Conservation (phyloP, 192 early-diverging fungal species). For the Coemansia sp. region DNA sequence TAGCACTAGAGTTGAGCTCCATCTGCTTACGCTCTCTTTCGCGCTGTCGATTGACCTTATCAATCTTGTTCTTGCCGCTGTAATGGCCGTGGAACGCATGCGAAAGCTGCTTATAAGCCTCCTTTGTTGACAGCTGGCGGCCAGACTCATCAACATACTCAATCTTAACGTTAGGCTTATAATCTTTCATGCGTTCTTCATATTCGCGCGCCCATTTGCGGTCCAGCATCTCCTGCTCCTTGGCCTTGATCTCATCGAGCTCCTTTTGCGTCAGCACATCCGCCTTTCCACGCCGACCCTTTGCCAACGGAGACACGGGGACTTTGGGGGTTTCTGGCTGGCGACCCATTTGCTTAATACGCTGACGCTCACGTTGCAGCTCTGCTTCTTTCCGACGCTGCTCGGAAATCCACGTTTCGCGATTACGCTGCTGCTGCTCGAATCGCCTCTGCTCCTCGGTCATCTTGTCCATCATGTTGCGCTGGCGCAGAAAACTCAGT, state of each 20-base stretch:
- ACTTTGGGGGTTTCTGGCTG: slow-evolving; percentile 33
- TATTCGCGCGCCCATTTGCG: slow-evolving; percentile 67
- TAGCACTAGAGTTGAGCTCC: slow-evolving; percentile 71
- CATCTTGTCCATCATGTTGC: slow-evolving; percentile 68
- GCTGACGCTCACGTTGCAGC: slow-evolving; percentile 62
- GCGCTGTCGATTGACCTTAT: slow-evolving; percentile 79
- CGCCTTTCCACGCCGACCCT: slow-evolving; percentile 42
- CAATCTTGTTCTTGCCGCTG: slow-evolving; percentile 92
- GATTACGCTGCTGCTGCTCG: slow-evolving; percentile 55
- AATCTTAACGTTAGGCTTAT: slow-evolving; percentile 86
- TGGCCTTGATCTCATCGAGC: slow-evolving; percentile 40
- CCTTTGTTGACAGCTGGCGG: slow-evolving; percentile 75
- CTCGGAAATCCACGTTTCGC: slow-evolving; percentile 70
- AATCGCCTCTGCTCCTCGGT: slow-evolving; percentile 66
- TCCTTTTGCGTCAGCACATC: slow-evolving; percentile 39
- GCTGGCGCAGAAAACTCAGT: slow-evolving; percentile 74
- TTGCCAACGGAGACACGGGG: slow-evolving; percentile 7
- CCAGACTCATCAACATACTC: slow-evolving; percentile 92
- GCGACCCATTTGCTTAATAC: slow-evolving; percentile 63
- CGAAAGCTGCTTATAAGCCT: slow-evolving; percentile 87
- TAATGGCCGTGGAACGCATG: slow-evolving; percentile 96
- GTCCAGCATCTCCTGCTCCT: slow-evolving; percentile 56
- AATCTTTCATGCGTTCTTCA: slow-evolving; percentile 85
- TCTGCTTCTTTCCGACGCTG: slow-evolving; percentile 61
- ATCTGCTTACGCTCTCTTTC: slow-evolving; percentile 78